phyloP scores from a whole-genome alignment of 495 filamentous ascomycete species.

The Penicillium coprophilum region DNA sequence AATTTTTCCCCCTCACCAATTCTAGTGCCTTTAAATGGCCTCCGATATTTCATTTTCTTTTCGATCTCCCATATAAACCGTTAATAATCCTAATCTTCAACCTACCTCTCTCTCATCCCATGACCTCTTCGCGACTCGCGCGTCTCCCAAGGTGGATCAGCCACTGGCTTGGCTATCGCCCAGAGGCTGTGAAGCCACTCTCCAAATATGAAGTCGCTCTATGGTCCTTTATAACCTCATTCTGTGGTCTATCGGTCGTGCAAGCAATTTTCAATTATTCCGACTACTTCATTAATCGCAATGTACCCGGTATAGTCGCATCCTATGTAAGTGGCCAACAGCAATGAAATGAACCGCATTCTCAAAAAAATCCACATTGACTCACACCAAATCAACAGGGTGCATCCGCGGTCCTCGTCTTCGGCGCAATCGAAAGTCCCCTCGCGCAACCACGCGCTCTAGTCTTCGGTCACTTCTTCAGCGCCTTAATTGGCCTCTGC shows the following conservation, averaged over 20 bases:
- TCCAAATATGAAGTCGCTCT: conserved; percentile 24
- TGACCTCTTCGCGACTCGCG: conserved; percentile 27
- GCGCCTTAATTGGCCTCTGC: conserved; percentile 60
- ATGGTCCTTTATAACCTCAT: conserved; percentile 40
- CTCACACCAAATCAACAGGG: conserved; percentile 45
- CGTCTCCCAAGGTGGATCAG: conserved; percentile 36
- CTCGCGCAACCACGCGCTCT: conserved; percentile 73
- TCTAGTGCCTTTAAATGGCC: not conserved
- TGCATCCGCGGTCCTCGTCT: conserved; percentile 68
- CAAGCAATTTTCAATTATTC: conserved; percentile 39
- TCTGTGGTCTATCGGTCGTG: conserved; percentile 35
- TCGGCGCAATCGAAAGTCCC: conserved; percentile 66
- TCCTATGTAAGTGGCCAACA: conserved; percentile 30
- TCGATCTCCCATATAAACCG: not conserved
- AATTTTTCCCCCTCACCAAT: conserved; percentile 10
- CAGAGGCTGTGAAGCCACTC: conserved; percentile 27
- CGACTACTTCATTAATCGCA: conserved; percentile 29
- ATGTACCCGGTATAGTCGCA: conserved; percentile 36
- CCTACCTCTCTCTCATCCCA: not conserved
- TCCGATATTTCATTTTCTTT: conserved; percentile 2
- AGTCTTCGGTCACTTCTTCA: conserved; percentile 66
- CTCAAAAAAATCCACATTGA: not conserved
- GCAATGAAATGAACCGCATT: not conserved
- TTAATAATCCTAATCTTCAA: not conserved
- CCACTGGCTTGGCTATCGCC: conserved; percentile 41